Conservation (phyloP, 805 yeast species). For the Tetrapisispora taiwanensis region DNA sequence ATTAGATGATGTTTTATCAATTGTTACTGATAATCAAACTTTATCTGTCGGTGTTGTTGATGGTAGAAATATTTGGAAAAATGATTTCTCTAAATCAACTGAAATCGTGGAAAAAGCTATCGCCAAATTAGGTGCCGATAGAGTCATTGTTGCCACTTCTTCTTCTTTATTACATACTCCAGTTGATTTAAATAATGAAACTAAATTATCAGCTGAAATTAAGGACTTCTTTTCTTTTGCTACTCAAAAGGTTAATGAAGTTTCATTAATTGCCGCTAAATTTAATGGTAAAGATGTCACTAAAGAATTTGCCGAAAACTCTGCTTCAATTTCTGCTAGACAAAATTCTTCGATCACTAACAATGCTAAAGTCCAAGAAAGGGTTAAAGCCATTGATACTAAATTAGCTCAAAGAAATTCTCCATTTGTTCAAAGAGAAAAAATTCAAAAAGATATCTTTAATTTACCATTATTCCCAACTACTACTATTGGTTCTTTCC, state of each 20-base stretch:
- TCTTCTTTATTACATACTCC: slow-evolving; percentile 98
- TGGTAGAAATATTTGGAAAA: slow-evolving; percentile 99
- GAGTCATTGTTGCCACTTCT: slow-evolving; percentile 86
- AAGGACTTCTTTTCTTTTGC: slow-evolving; percentile 99
- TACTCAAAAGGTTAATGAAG: slow-evolving; percentile 88
- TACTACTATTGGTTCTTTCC: slow-evolving; percentile 99
- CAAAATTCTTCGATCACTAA: slow-evolving; percentile 79
- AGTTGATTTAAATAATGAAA: slow-evolving; percentile 87
- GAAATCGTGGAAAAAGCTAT: slow-evolving; percentile 74
- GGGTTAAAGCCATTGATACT: slow-evolving; percentile 69
- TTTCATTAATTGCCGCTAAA: slow-evolving; percentile 82
- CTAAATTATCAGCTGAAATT: slow-evolving; percentile 80
- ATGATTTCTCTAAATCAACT: slow-evolving; percentile 82
- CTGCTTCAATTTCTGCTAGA: slow-evolving; percentile 77
- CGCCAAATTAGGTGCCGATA: slow-evolving; percentile 73
- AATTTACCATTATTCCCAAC: slow-evolving; percentile 99
- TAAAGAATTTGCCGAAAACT: slow-evolving; percentile 67
- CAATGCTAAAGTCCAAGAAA: slow-evolving; percentile 80
- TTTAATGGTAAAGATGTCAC: slow-evolving; percentile 71
- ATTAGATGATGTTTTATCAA: slow-evolving; percentile 67
- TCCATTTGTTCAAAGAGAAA: slow-evolving; percentile 79
- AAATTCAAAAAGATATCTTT: slow-evolving; percentile 75
- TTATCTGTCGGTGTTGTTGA: slow-evolving; percentile 95
- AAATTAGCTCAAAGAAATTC: slow-evolving; percentile 74
- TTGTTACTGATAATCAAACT: slow-evolving; percentile 59